Evolutionary conservation across 2,329 filamentous ascomycete species (phyloP), one percentile per base, ranked within the genome.

Genomic region (Aspergillus japonicus): DNA sequence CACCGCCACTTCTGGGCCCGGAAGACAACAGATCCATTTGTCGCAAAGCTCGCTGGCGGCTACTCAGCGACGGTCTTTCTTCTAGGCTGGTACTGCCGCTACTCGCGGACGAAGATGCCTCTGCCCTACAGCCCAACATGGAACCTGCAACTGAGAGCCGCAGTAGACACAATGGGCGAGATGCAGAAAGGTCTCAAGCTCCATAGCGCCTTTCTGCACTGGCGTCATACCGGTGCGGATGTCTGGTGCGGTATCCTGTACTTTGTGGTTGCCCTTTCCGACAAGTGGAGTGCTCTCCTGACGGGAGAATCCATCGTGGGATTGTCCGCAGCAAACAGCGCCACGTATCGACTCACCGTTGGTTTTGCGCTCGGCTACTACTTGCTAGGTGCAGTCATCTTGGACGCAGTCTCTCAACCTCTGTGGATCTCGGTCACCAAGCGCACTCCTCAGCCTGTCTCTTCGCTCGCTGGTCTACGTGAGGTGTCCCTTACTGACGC

Each of bases 181-280:
- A 78, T 81, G 19, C 81, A 83, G 58, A 83, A 83, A 62, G 83
- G 82, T 1, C 78, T 85, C n/a, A 77, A 78, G 42, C 75, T 84
- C 16, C 83, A 85, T 68, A 84, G 81, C 62, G 81, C 81, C 1
- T 85, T 85, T 66, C 78, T 84, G n/a, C 82, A 84, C 62, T 85
- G 82, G 81, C 79, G 82, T 14, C 82, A 82, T 60, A 81, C 81
- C 5, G 81, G 80, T 19, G 77, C 82, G 52, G 82, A 84, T 56
- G 76, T 84, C 23, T 81, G 80, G 49, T 83, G 80, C 59, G 82
- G 81, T 29, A 73, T 84, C 24, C 70, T 84, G 0, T 83, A 83
- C 67, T 85, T 85, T 59, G 65, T 84, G 5, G 76, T 83, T 42
- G 82, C 82, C 5, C 75, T 85, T 16, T 78, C 84, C 64, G 82